Conservation (phyloP, 106 monocot genomes). For the Triglochin maritima region DNA sequence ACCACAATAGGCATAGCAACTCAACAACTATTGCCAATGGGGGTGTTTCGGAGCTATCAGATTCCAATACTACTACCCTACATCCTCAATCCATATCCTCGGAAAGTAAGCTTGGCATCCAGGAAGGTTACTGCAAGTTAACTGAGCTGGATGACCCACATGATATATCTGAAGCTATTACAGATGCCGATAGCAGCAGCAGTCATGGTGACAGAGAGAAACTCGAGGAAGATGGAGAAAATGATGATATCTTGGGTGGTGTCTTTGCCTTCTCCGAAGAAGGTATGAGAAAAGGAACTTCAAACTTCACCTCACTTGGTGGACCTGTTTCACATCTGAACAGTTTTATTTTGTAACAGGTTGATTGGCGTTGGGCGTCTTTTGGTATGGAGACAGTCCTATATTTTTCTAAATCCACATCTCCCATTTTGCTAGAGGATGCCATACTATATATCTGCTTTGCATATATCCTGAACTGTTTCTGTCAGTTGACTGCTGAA, state of each 20-base stretch:
- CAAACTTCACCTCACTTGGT: background rate
- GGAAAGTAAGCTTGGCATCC: slow-evolving; percentile 34
- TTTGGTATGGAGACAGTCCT: background rate
- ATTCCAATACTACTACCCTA: background rate
- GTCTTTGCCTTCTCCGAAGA: slow-evolving; percentile 86
- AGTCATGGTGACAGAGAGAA: slow-evolving; percentile 70
- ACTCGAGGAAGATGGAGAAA: slow-evolving; percentile 67
- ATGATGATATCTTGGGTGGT: slow-evolving; percentile 64
- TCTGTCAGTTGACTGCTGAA: too few species aligned
- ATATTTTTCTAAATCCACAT: background rate
- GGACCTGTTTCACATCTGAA: background rate
- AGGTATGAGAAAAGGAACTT: slow-evolving; percentile 20
- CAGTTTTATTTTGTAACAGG: background rate
- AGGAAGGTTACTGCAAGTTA: slow-evolving; percentile 74
- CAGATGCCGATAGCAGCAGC: slow-evolving; percentile 74
- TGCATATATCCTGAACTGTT: too few species aligned
- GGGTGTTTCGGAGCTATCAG: slow-evolving; percentile 18
- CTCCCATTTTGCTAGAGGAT: background rate
- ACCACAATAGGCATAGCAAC: slow-evolving; percentile 7
- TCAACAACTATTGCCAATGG: too few species aligned
- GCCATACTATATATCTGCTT: background rate
- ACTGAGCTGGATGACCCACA: slow-evolving; percentile 57
- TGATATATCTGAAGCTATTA: slow-evolving; percentile 68
- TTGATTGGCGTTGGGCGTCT: background rate
- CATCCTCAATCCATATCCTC: slow-evolving; percentile 19